Evolutionary conservation across 495 filamentous ascomycete species (phyloP), one percentile per base, ranked within the genome.

Genomic region (Penicillium ochrochloron): DNA sequence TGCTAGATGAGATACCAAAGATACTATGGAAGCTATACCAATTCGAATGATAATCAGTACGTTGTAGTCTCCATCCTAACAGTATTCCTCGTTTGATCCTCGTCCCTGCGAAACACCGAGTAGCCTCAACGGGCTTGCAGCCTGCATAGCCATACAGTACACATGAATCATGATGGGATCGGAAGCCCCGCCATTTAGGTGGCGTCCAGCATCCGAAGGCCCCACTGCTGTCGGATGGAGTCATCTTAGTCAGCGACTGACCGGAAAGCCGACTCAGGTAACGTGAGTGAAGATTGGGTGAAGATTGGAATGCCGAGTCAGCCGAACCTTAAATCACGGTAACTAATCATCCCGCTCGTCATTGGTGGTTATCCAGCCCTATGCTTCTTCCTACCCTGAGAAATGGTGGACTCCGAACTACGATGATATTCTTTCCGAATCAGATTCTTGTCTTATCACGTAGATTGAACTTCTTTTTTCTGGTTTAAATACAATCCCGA

Each of bases 151-250:
- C n/a, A n/a, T n/a, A n/a, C n/a, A n/a, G n/a, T n/a, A 27, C 25
- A 27, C 25, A 27, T 27, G 11, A 2, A 17, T 3, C 21, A 7
- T 17, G 7, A 33, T 17, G 29, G 11, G 44, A 50, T 66, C 67
- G 67, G 63, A 66, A 61, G 57, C 56, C 51, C 67, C 59, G 52
- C 60, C 57, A 61, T 25, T 21, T 19, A 10, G 7, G 42, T 39
- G 51, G 34, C 54, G 51, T 27, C 2, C 52, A 59, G 42, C 60
- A 63, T 72, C 70, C 70, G 70, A 72, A 59, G 59, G 34, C 59
- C 50, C 61, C 66, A 68, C 66, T 17, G 48, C 25, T 55, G 51
- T 64, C 58, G 64, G 68, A 66, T 61, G 57, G 29, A 25, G 57
- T 17, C 48, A 3, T 25, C 54, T 62, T 54, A 66, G 57, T 55